Evolutionary conservation across 106 monocot genomes (phyloP).

Genomic region (Iris macrosiphon): DNA sequence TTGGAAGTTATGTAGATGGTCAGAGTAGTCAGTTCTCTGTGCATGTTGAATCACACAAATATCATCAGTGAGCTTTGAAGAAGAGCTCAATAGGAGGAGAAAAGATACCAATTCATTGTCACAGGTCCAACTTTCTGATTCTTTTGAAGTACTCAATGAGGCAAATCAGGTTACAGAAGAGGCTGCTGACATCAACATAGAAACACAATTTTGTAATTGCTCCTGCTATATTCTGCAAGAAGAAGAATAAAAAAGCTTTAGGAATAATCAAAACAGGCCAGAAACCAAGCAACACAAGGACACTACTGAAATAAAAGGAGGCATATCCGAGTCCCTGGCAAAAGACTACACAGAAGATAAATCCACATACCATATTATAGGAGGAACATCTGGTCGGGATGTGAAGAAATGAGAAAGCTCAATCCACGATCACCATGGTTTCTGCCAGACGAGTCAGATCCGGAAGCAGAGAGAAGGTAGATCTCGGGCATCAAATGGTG

Average conservation of each 20-base stretch:
- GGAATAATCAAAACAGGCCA: too few species aligned
- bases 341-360: slow-evolving; percentile 9
- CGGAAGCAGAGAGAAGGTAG: slow-evolving; percentile 64
- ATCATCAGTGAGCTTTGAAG: too few species aligned
- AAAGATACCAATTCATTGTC: not conserved
- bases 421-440: slow-evolving; percentile 56
- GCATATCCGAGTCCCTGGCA: not conserved
- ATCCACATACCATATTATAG: too few species aligned
- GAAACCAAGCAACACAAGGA: too few species aligned
- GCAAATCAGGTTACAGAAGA: not conserved
- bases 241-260: too few species aligned
- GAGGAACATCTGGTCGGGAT: too few species aligned
- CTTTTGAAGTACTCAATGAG: not conserved
- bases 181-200: not conserved
- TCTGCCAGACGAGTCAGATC: slow-evolving; percentile 50
- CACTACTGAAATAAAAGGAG: too few species aligned
- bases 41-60: too few species aligned
- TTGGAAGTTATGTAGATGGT: too few species aligned
- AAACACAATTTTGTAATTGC: too few species aligned
- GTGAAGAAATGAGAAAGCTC: slow-evolving; percentile 23
- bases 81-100: not conserved
- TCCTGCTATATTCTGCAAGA: too few species aligned
- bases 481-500: slow-evolving; percentile 59
- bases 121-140: not conserved
- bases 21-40: too few species aligned